These are phyloP conservation scores for Periconia sp. DNA, from an alignment of 2,329 filamentous ascomycete genomes.

Conservation along the genomic window DNA sequence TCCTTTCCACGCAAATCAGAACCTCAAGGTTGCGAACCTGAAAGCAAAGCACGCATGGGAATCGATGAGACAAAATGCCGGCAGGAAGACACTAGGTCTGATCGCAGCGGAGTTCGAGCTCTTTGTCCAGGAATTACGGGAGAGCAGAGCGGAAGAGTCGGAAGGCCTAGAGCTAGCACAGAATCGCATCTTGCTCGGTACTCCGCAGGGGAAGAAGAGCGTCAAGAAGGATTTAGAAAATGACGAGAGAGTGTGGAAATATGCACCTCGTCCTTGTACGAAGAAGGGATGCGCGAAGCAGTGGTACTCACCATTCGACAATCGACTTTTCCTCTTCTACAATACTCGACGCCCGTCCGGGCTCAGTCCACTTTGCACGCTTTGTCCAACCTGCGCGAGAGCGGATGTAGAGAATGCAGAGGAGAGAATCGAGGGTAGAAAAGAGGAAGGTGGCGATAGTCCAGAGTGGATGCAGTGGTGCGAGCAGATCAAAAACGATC, in stretches of 20 bases:
- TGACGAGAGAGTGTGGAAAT: conserved; percentile 33
- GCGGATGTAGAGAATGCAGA: conserved; percentile 31
- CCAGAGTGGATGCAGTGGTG: conserved; percentile 35
- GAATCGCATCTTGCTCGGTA: conserved; percentile 20
- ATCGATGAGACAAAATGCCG: conserved; percentile 37
- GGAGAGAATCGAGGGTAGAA: conserved; percentile 24
- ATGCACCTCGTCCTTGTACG: conserved; percentile 33
- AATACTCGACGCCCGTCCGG: conserved; percentile 17
- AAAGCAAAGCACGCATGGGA: conserved; percentile 35
- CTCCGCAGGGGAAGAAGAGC: neutral
- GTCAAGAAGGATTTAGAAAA: conserved; percentile 4
- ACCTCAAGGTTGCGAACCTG: conserved; percentile 32
- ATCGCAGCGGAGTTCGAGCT: conserved; percentile 37
- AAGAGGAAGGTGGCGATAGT: conserved; percentile 20
- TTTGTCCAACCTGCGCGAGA: conserved; percentile 35
- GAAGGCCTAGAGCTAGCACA: conserved; percentile 19
- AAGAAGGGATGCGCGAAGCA: conserved; percentile 18
- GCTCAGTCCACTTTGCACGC: conserved; percentile 25
- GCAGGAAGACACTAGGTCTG: conserved; percentile 35
- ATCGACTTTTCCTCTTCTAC: conserved; percentile 31
- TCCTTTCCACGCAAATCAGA: conserved; percentile 30
- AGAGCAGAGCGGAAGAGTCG: conserved; percentile 16
- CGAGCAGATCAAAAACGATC: conserved; percentile 19
- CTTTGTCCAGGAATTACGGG: conserved; percentile 21
- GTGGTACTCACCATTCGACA: conserved; percentile 34